phyloP scores from a whole-genome alignment of 495 filamentous ascomycete species.

The Usnea hakonensis region DNA sequence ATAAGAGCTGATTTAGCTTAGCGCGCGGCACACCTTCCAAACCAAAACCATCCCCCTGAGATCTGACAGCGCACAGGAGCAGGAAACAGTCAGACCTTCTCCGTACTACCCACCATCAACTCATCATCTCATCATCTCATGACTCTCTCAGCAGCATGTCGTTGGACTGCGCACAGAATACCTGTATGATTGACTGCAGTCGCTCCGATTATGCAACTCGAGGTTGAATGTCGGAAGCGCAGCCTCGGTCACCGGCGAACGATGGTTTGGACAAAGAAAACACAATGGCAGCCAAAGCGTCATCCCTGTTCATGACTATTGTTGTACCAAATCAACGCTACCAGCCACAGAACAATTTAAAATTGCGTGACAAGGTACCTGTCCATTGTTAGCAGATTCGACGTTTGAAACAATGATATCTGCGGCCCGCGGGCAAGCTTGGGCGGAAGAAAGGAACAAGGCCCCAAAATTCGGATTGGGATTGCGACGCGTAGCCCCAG shows the following conservation, averaged over 20 bases:
- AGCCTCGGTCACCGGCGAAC: no score
- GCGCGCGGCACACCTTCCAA: background rate
- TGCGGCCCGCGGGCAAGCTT: background rate
- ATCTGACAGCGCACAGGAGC: background rate
- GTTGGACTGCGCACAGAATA: no score
- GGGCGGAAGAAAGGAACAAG: background rate
- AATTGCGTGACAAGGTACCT: background rate
- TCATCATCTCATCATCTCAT: no score
- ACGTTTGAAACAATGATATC: background rate
- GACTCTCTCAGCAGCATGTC: no score
- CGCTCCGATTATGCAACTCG: no score
- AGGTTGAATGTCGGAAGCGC: no score
- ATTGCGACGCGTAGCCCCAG: no score
- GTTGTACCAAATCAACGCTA: background rate
- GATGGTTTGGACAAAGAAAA: background rate
- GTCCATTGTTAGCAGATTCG: no score
- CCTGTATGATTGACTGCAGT: no score
- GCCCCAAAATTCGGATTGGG: background rate
- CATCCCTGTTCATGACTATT: background rate
- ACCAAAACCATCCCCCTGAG: background rate
- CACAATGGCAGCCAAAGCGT: background rate
- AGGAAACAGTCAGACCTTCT: no score
- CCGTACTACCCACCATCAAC: no score
- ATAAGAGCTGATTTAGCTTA: background rate
- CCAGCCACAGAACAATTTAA: background rate